Percentiles rank a stretch among this genome's conserved stretches.
phyloP scores from a whole-genome alignment of 164 flowering plant species.

The Vitis rupestris region DNA sequence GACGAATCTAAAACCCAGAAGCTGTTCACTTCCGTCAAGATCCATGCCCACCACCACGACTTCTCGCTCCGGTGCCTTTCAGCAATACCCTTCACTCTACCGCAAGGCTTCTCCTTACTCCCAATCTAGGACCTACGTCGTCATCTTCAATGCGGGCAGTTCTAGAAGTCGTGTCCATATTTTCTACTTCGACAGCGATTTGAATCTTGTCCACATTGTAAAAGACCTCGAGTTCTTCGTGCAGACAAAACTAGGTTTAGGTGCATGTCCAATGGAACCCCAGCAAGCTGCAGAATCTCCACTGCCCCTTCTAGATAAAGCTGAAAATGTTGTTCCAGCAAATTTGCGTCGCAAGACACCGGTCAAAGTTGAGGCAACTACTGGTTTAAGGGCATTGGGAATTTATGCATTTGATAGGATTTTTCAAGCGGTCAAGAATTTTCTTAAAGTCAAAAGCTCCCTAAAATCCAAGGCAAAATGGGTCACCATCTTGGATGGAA shows the following conservation, averaged over 20 bases:
- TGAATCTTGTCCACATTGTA: constrained; percentile 83
- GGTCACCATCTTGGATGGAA: no score
- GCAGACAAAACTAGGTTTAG: constrained; percentile 33
- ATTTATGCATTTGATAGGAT: constrained; percentile 77
- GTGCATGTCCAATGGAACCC: constrained; percentile 68
- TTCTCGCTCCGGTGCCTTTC: constrained; percentile 6
- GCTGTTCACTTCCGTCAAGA: constrained; percentile 34
- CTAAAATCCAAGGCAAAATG: constrained; percentile 7
- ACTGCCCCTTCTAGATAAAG: constrained; percentile 50
- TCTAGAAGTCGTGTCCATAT: constrained; percentile 37
- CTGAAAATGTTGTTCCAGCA: constrained; percentile 64
- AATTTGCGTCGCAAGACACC: constrained; percentile 63
- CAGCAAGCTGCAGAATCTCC: constrained; percentile 64
- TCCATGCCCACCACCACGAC: constrained; percentile 24
- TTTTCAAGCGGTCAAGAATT: constrained; percentile 89
- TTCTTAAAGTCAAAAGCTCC: constrained; percentile 53
- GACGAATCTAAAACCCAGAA: constrained; percentile 23
- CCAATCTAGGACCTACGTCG: no score
- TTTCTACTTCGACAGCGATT: constrained; percentile 59
- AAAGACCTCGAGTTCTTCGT: constrained; percentile 76
- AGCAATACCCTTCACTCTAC: no score
- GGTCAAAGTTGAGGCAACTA: constrained; percentile 97
- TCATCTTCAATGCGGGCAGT: no score
- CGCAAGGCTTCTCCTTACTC: no score
- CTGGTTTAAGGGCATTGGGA: constrained; percentile 81